These are phyloP conservation scores for Nakazawaea populi DNA, from an alignment of 805 yeast species.

Conservation along the genomic window DNA sequence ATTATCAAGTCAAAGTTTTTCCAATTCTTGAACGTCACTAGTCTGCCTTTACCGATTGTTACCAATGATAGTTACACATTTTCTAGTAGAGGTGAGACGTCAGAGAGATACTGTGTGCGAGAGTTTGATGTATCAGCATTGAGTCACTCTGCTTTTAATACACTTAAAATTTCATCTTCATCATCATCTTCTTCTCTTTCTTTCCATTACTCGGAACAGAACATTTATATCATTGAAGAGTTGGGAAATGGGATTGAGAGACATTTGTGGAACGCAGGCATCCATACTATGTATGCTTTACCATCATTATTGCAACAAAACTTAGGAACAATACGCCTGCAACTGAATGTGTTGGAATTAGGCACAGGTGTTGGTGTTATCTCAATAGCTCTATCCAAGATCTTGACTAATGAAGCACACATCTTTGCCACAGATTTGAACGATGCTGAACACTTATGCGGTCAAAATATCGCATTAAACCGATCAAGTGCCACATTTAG, in stretches of 20 bases:
- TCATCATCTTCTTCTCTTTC: no score
- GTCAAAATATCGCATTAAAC: slow-evolving; percentile 23
- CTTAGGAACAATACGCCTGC: no score
- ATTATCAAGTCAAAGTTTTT: neutral
- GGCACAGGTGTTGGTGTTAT: slow-evolving; percentile 40
- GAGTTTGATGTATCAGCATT: neutral
- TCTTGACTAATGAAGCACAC: slow-evolving; percentile 12
- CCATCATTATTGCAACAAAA: neutral
- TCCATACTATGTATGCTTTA: slow-evolving; percentile 13
- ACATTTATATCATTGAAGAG: slow-evolving; percentile 24
- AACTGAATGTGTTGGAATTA: slow-evolving; percentile 26
- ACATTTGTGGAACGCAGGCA: slow-evolving; percentile 38
- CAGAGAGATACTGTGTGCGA: slow-evolving; percentile 1
- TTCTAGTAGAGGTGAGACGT: neutral
- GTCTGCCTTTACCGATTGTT: neutral
- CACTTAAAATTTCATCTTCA: no score
- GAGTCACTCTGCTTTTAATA: no score
- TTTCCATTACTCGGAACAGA: neutral
- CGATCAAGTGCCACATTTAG: slow-evolving; percentile 17
- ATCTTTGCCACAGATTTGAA: slow-evolving; percentile 29
- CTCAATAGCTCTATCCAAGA: slow-evolving; percentile 23
- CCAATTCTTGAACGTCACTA: neutral
- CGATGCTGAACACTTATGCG: slow-evolving; percentile 31
- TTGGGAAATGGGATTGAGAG: slow-evolving; percentile 34
- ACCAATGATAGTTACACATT: slow-evolving; percentile 16